Base-by-base conservation (phyloP, 225 moss, liverwort and hornwort genomes). In the Pleurozium schreberi region DNA sequence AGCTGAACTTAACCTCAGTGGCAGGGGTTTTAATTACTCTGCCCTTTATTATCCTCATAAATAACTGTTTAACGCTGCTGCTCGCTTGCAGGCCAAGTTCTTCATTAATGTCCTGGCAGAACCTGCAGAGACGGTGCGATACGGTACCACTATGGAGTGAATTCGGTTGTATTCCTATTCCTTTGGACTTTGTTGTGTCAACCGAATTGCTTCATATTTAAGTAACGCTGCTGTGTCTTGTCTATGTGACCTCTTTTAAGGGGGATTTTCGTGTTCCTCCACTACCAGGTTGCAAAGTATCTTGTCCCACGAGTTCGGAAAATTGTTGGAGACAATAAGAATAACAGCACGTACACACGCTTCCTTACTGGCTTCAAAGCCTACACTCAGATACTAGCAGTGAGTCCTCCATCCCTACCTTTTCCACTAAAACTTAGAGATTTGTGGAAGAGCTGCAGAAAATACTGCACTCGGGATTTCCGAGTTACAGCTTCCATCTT, bases 281-380 rank as follows among this genome's bases (percentile, higher is more conserved):
- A 88, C 58, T 70, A 80, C 61, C 85, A 99, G 98, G 99, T 99
- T 92, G 99, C 99, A 84, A 92, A 93, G 69, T 99, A 77, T 91
- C 92, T 99, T 88, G 99, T 99, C 34, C 96, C 99, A 81, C 93
- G 97, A 74, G 86, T 99, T 86, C 96, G 99, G 73, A 93, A 95
- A 89, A 95, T 97, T 79, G 96, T 94, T 60, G 93, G 88, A 84
- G 96, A 96, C 61, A 95, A 95, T 49, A 99, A 93, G 88, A 96
- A 94, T 82, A 96, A 92, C 60, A 99, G 97, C 96, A 99, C 96
- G 18, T 97, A 99, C 87, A 96, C 96, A 80, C 94, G 99, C 38
- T 99, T 96, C 93, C 91, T 99, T 40, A 96, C 97, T 81, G 93
- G 97, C 63, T 94, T 97, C 88, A 99, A 99, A 91, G 99, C 99